Evolutionary conservation across 2,329 filamentous ascomycete genomes (phyloP), one percentile per base, ranked within the genome.

Genomic region (Falciphora oryzae): DNA sequence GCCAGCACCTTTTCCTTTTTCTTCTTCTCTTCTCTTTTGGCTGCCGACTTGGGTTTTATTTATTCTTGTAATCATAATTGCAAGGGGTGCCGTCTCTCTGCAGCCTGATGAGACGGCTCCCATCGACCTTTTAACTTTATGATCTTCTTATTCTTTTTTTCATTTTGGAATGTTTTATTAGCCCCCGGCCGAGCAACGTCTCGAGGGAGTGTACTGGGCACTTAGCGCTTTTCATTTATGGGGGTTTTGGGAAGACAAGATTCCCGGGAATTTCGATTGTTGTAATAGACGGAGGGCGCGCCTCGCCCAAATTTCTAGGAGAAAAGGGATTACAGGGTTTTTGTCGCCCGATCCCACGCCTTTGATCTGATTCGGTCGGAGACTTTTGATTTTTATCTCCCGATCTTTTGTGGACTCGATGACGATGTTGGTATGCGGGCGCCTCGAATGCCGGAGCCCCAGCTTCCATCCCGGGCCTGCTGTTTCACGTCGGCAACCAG

Each of bases 1-100:
- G 29, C 59, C 28, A 31, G 59, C 29, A 29, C 59, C 11, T 61
- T 50, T 59, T 57, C n/a, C 50, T 64, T 64, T 61, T 53, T 64
- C 56, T 31, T 31, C 57, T 53, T 53, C 32, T 61, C 16, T 60
- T 60, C 31, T 64, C 28, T 59, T 44, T 57, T 53, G 44, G 44
- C 44, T 53, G 44, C 44, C 2, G 44, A 53, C 44, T 14, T 53
- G 44, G 44, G 44, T 53, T 53, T 59, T 35, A 27, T 38, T 57
- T 27, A 14, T 35, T 63, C 29, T 62, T 38, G 28, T 28, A 61
- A 25, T 63, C 44, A 64, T 62, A 63, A 61, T 59, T 58, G 35
- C 63, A 53, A 53, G 22, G 22, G 44, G 22, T 10, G 44, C 44
- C 44, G 44, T 53, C 18, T 25, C 44, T 25, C 22, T 53, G 22